Evolutionary conservation across 768 basidiomycete species (phyloP), one percentile per base, ranked within the genome.

Genomic region (Fistulinella prunicolor): DNA sequence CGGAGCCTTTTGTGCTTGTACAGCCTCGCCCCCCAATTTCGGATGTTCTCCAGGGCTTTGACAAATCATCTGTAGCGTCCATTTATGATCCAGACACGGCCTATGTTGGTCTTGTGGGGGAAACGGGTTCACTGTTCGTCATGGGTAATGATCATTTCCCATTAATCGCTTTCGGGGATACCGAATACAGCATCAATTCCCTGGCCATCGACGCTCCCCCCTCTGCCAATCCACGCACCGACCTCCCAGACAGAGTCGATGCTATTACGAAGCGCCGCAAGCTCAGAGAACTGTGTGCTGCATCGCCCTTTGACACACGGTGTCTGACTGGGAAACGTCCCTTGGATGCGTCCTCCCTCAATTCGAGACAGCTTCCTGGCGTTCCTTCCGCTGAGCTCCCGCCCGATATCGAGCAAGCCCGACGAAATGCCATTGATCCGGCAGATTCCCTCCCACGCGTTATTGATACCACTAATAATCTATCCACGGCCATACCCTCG

Each of bases 111-210:
- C 69, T 88, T 16, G 77, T 93, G 14, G 77, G 81, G 38, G 81
- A 84, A 60, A 80, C 78, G 0, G 82, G 78, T 3, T 87, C 86
- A 35, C 73, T 96, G 2, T 95, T 83, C 57, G 93, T 89, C 17
- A 86, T 97, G 81, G 88, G 87, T 53, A 85, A 89, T 0, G 74
- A 78, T 10, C 78, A 78, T 8, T 97, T 80, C 61, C 95, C 94
- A 0, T 74, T 97, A 9, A 86, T 95, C 50, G 82, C 79, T 5
- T 89, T 91, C 57, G 76, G 81, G 3, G 76, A 77, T 50, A 70
- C 70, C 7, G 69, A 73, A 42, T 63, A 70, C 26, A 62, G 57
- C 22, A 49, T 60, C 41, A 65, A 67, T 32, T 59, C 58, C 2
- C 63, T 54, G 44, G 52, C 57, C 29, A 72, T 71, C 30, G 75